Conservation (phyloP, 768 basidiomycete genomes). For the Serendipita sp. region DNA sequence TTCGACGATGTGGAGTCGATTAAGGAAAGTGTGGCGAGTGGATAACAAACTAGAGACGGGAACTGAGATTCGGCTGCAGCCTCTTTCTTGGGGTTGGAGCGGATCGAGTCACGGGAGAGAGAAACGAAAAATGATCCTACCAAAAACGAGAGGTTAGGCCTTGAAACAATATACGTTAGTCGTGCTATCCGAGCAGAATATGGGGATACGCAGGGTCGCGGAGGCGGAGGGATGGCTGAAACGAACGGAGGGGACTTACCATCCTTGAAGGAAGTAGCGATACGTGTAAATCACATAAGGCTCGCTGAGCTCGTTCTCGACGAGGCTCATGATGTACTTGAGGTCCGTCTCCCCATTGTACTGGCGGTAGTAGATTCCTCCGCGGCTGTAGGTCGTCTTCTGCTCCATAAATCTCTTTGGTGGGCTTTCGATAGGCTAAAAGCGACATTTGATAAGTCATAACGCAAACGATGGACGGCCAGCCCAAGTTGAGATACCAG, state of each 20-base stretch:
- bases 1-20: neutral
- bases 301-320: slow-evolving; percentile 85
- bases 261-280: slow-evolving; percentile 90
- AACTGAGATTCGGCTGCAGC: neutral
- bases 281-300: slow-evolving; percentile 95
- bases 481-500: too few relatives aligned
- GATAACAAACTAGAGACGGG: neutral
- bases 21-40: neutral
- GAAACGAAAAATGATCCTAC: slow-evolving; percentile 22
- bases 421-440: too few relatives aligned
- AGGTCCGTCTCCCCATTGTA: slow-evolving; percentile 67
- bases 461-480: too few relatives aligned
- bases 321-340: slow-evolving; percentile 68
- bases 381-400: neutral
- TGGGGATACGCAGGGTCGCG: neutral
- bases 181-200: slow-evolving; percentile 18
- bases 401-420: too few relatives aligned
- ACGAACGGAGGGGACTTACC: slow-evolving; percentile 37
- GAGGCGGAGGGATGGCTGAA: slow-evolving; percentile 9
- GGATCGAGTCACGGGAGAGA: neutral
- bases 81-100: neutral
- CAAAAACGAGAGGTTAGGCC: slow-evolving; percentile 82
- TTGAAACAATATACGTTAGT: slow-evolving; percentile 22
- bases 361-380: slow-evolving; percentile 43
- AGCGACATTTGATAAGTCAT: too few relatives aligned